Evolutionary conservation across 805 yeast genomes (phyloP), one percentile per base, ranked within the genome.

Genomic region (Lipomyces lipofer): DNA sequence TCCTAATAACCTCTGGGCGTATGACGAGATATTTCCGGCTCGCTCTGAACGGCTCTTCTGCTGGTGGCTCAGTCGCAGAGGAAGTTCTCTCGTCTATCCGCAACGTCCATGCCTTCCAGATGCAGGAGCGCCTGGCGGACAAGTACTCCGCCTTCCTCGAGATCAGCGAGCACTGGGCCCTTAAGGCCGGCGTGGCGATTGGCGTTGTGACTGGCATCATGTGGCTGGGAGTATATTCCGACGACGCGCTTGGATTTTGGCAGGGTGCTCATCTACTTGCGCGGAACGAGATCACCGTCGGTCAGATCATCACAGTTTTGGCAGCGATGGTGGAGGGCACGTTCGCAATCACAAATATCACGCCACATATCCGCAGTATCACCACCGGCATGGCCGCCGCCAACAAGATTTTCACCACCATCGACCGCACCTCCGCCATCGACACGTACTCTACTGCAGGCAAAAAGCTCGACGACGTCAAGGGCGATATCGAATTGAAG

Each of bases 241-340:
- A 51, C 73, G 75, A 74, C 51, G 78, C 76, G 4, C 62, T 74
- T 21, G 72, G 77, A 1, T 73, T 73, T 55, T 74, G 76, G 76
- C 71, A 72, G 49, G 77, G 77, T 3, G 70, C 74, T 2, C 68
- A 76, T 17, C 57, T 71, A 28, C 63, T 74, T 28, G 70, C 64
- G 13, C 35, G 63, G 17, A 72, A 72, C n/a, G 66, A 65, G 29
- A 51, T 67, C 17, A 51, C 57, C 35, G 67, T 74, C 27, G 75
- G 75, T 38, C 57, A 63, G n/a, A 55, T 74, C 43, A 58, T 73
- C 33, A 68, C 73, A 7, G 73, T 71, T 9, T 40, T 60, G 9
- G 55, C 52, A 24, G 53, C 63, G 21, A 51, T 60, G 50, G 40
- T 60, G 54, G 70, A 74, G 36, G 78, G 54, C 19, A 76, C 32